These are phyloP conservation scores for Crithidia acanthocephali DNA, from an alignment of 208 protist genomes.

Conservation along the genomic window DNA sequence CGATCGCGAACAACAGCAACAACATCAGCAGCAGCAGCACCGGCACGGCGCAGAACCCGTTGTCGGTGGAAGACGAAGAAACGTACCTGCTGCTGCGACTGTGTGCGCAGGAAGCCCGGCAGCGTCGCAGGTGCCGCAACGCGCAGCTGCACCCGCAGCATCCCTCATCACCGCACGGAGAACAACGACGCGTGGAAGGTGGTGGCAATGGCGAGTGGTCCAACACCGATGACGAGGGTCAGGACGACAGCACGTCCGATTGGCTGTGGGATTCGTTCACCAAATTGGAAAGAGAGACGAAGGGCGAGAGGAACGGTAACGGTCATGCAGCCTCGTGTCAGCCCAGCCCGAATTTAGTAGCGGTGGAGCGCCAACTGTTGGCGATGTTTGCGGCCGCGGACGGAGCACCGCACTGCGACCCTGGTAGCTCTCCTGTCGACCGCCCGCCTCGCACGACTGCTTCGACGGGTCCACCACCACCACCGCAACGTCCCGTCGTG, in stretches of 20 bases:
- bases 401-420: background rate
- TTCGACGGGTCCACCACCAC: background rate
- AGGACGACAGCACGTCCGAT: background rate
- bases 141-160: background rate
- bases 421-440: too few species aligned
- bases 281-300: background rate
- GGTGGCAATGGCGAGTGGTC: background rate
- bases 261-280: constrained; percentile 6
- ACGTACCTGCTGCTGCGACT: constrained; percentile 29
- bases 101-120: constrained; percentile 13
- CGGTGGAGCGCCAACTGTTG: constrained; percentile 44
- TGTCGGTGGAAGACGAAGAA: constrained; percentile 43
- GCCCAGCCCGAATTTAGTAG: background rate
- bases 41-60: too few species aligned
- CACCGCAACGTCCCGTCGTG: too few species aligned
- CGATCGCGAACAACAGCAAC: background rate
- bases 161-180: background rate
- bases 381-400: constrained; percentile 31
- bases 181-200: background rate
- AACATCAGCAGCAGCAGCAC: background rate
- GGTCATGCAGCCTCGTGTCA: background rate
- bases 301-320: background rate
- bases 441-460: background rate
- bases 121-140: background rate
- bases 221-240: background rate